Conservation (phyloP, 176 grass and related monocot genomes). For the Olyra latifolia region DNA sequence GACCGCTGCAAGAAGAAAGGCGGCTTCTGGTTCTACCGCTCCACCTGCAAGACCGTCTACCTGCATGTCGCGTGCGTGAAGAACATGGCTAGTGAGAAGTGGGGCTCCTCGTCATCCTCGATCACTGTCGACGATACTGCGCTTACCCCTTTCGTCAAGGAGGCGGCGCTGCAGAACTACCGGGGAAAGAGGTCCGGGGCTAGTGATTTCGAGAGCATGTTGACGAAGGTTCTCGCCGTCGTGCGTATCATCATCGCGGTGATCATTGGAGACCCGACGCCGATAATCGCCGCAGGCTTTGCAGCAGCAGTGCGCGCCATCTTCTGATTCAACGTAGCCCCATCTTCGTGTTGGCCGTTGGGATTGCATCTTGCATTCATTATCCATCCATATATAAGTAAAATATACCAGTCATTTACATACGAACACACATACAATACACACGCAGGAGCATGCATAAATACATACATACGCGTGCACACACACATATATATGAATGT, state of each 20-base stretch:
- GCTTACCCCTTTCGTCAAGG: not conserved
- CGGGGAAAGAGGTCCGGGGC: too few species aligned
- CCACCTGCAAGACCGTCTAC: not conserved
- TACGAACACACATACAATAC: too few species aligned
- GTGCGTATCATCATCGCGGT: not conserved
- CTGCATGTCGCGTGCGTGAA: not conserved
- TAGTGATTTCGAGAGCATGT: not conserved
- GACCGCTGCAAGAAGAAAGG: too few species aligned
- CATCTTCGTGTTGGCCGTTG: not conserved
- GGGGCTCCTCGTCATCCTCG: too few species aligned
- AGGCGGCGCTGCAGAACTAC: not conserved
- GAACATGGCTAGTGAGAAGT: not conserved
- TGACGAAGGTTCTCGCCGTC: not conserved
- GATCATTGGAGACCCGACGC: not conserved
- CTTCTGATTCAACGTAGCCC: not conserved
- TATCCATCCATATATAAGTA: too few species aligned
- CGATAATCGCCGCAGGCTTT: too few species aligned
- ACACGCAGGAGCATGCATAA: too few species aligned
- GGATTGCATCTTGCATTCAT: not conserved
- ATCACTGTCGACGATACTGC: not conserved
- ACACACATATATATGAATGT: too few species aligned
- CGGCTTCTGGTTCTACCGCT: not conserved
- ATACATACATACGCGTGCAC: too few species aligned
- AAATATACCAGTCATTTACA: too few species aligned
- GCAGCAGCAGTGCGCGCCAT: not conserved